phyloP scores from a whole-genome alignment of 768 basidiomycete species.

The Punctularia strigosozonata region DNA sequence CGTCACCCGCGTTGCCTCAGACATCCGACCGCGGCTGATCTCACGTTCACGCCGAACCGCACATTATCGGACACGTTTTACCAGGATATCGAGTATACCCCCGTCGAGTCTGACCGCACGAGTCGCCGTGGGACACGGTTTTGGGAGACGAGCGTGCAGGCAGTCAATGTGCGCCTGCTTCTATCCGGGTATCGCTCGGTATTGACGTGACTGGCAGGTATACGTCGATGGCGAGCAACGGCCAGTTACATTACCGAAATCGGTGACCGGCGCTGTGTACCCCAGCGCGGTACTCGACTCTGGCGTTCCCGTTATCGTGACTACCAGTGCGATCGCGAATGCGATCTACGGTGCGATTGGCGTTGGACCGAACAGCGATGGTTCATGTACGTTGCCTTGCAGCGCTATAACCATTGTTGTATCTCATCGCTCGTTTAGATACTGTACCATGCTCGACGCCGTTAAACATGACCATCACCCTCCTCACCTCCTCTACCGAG shows the following conservation, averaged over 20 bases:
- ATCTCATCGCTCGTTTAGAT: slow-evolving; percentile 27
- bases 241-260: slow-evolving; percentile 28
- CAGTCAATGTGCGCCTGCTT: too few relatives aligned
- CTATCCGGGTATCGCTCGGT: too few relatives aligned
- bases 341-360: slow-evolving; percentile 71
- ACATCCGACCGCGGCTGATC: slow-evolving; percentile 45
- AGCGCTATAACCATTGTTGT: background rate
- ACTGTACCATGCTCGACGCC: slow-evolving; percentile 65
- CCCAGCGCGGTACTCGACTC: slow-evolving; percentile 67
- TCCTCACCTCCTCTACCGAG: slow-evolving; percentile 43
- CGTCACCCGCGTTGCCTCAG: too few relatives aligned
- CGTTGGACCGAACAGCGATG: slow-evolving; percentile 43
- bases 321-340: slow-evolving; percentile 50
- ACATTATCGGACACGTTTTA: too few relatives aligned
- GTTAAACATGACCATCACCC: slow-evolving; percentile 58
- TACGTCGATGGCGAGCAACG: slow-evolving; percentile 35
- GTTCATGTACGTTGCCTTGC: slow-evolving; percentile 40
- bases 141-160: slow-evolving; percentile 52
- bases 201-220: too few relatives aligned
- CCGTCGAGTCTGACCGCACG: slow-evolving; percentile 27
- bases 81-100: too few relatives aligned
- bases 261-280: slow-evolving; percentile 25
- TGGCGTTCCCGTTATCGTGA: slow-evolving; percentile 56
- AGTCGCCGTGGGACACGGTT: slow-evolving; percentile 31
- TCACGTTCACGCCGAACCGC: slow-evolving; percentile 37